These are phyloP conservation scores for Auricularia sp. DNA, from an alignment of 768 basidiomycete genomes.

Conservation along the genomic window DNA sequence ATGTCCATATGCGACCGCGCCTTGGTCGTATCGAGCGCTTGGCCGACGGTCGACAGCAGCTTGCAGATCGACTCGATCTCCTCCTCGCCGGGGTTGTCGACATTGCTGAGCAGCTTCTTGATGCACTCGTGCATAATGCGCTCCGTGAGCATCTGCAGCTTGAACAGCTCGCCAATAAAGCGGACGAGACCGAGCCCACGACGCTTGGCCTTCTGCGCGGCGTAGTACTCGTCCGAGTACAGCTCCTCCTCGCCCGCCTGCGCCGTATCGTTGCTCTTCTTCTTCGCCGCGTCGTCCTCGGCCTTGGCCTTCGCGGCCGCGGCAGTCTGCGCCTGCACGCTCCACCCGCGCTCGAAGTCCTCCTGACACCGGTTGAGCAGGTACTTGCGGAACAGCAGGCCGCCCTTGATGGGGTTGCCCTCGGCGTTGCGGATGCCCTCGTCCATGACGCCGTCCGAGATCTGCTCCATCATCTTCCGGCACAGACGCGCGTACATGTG, in stretches of 20 bases:
- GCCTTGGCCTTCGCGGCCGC: slow-evolving; percentile 80
- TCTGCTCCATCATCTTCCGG: slow-evolving; percentile 90
- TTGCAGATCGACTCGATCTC: slow-evolving; percentile 96
- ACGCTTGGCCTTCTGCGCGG: slow-evolving; percentile 93
- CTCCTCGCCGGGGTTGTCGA: slow-evolving; percentile 93
- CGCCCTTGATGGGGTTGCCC: slow-evolving; percentile 85
- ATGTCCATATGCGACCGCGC: slow-evolving; percentile 81
- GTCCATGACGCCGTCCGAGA: slow-evolving; percentile 80
- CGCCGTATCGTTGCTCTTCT: slow-evolving; percentile 31
- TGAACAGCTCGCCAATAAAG: slow-evolving; percentile 98
- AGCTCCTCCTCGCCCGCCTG: slow-evolving; percentile 60
- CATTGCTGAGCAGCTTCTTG: slow-evolving; percentile 87
- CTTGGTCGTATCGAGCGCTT: slow-evolving; percentile 68
- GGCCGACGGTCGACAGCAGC: slow-evolving; percentile 81
- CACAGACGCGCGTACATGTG: slow-evolving; percentile 97
- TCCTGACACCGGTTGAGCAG: slow-evolving; percentile 94
- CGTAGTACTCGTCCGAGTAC: slow-evolving; percentile 93
- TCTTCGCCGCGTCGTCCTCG: slow-evolving; percentile 68
- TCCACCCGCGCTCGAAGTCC: slow-evolving; percentile 95
- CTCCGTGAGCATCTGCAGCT: slow-evolving; percentile 96
- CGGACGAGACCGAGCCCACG: slow-evolving; percentile 94
- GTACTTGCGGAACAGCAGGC: slow-evolving; percentile 93
- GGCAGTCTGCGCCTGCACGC: slow-evolving; percentile 75
- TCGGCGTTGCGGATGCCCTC: slow-evolving; percentile 73
- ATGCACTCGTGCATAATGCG: slow-evolving; percentile 99